These are phyloP conservation scores for Spathaspora arborariae DNA, from an alignment of 805 yeast species.

Conservation along the genomic window DNA sequence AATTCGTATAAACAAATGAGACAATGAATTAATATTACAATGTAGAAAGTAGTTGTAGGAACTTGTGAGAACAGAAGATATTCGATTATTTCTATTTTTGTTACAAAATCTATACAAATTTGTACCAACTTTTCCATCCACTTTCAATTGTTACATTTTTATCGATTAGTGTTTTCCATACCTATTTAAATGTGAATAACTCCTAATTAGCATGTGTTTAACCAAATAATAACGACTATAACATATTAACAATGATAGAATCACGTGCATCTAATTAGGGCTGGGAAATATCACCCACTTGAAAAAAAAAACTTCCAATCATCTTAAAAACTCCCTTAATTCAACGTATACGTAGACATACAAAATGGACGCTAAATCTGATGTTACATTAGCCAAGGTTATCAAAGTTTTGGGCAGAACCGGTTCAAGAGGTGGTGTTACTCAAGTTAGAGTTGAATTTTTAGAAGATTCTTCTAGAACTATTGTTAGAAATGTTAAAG, in stretches of 20 bases:
- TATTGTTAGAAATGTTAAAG: constrained; percentile 48
- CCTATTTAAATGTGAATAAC: too few species aligned
- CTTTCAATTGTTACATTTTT: too few species aligned
- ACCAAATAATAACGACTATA: too few species aligned
- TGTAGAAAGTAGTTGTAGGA: too few species aligned
- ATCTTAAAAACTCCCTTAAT: not conserved
- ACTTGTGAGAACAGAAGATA: too few species aligned
- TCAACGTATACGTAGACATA: not conserved
- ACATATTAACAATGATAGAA: constrained; percentile 6
- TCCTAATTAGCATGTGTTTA: too few species aligned
- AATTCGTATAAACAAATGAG: too few species aligned
- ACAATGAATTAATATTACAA: too few species aligned
- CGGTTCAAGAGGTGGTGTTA: constrained; percentile 98
- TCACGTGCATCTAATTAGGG: not conserved
- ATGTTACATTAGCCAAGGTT: constrained; percentile 99
- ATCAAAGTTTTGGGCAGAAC: constrained; percentile 99
- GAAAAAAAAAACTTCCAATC: not conserved
- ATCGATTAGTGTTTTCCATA: too few species aligned
- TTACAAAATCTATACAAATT: too few species aligned
- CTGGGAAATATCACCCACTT: not conserved
- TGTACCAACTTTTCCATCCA: too few species aligned
- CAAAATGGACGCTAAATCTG: constrained; percentile 48
- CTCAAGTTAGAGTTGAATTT: constrained; percentile 49
- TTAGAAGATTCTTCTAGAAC: constrained; percentile 46
- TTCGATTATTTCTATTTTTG: too few species aligned